Evolutionary conservation across 768 basidiomycete genomes (phyloP), one percentile per base, ranked within the genome.

Genomic region (Suillus occidentalis): DNA sequence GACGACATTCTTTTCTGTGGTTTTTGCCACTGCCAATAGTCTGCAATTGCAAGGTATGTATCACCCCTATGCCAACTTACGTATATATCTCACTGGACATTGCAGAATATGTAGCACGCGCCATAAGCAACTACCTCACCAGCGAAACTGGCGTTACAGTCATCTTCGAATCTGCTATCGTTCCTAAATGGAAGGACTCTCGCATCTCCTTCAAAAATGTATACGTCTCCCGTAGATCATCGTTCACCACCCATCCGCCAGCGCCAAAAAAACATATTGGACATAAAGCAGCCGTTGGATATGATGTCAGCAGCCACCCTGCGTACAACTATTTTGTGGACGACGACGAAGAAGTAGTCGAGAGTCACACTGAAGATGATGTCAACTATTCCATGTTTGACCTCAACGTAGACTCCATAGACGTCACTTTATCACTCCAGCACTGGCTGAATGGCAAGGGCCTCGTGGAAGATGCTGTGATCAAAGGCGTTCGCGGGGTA

Each of bases 371-470:
- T 8, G 81, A 85, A 20, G 86, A 90, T 64, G 86, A 91, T 66
- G 71, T 73, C 59, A 92, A 94, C 74, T 91, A 90, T 76, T 89
- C 95, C 8, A 90, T 93, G 85, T 98, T 97, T 70, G 96, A 99
- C 75, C 76, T 99, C 66, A 94, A 87, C 67, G 87, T 99, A 18
- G 97, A 97, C 72, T 94, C 95, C 31, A 91, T 99, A 58, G 97
- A 99, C 68, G 96, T 99, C 18, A 95, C 94, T 0, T 81, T 99
- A 16, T 97, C 94, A 39, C 80, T 99, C 8, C 86, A 89, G 77
- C 83, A 90, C 62, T 99, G 97, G 97, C 80, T 98, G 63, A 95
- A 97, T 74, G 97, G 97, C 2, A 97, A 95, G 74, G 97, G 97
- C 0, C 79, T 99, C 22, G 82, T 99, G 7, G 88, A 93, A 69